Percentiles rank a stretch among this genome's conserved stretches.
phyloP scores from a whole-genome alignment of 2,329 filamentous ascomycete genomes.

The Lachnellula arida region DNA sequence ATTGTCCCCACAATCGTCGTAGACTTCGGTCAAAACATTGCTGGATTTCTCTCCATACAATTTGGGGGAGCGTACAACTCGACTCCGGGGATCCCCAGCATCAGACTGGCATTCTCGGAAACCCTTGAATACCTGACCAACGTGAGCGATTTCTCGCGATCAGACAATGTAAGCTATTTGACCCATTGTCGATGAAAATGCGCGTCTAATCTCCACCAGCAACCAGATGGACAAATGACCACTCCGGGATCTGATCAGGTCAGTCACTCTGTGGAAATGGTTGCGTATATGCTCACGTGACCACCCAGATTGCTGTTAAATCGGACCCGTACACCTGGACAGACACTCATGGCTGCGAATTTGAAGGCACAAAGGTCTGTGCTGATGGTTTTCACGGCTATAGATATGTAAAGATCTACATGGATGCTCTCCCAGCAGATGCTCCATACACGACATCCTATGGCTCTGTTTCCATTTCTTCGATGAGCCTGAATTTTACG shows the following conservation, averaged over 20 bases:
- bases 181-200: background rate
- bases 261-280: slow-evolving; percentile 5
- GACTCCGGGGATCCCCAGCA: slow-evolving; percentile 36
- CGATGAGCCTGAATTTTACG: slow-evolving; percentile 39
- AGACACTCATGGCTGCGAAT: slow-evolving; percentile 40
- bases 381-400: slow-evolving; percentile 50
- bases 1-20: slow-evolving; percentile 38
- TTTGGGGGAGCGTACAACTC: slow-evolving; percentile 35
- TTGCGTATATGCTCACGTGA: slow-evolving; percentile 6
- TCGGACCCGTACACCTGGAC: slow-evolving; percentile 41
- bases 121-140: slow-evolving; percentile 41
- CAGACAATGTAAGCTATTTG: slow-evolving; percentile 36
- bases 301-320: slow-evolving; percentile 40
- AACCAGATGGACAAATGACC: slow-evolving; percentile 30
- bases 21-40: slow-evolving; percentile 47
- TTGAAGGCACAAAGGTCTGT: slow-evolving; percentile 39
- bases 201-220: slow-evolving; percentile 14
- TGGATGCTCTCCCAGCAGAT: slow-evolving; percentile 42
- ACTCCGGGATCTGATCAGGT: slow-evolving; percentile 46
- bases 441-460: slow-evolving; percentile 40
- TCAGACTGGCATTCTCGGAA: slow-evolving; percentile 47
- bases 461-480: slow-evolving; percentile 41
- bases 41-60: slow-evolving; percentile 39
- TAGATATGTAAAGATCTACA: slow-evolving; percentile 45
- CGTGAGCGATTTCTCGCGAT: slow-evolving; percentile 45